Percentiles rank a stretch among this genome's conserved stretches.
Evolutionary conservation across 2,329 filamentous ascomycete genomes (phyloP).

Genomic region (Fusarium mundagurra): DNA sequence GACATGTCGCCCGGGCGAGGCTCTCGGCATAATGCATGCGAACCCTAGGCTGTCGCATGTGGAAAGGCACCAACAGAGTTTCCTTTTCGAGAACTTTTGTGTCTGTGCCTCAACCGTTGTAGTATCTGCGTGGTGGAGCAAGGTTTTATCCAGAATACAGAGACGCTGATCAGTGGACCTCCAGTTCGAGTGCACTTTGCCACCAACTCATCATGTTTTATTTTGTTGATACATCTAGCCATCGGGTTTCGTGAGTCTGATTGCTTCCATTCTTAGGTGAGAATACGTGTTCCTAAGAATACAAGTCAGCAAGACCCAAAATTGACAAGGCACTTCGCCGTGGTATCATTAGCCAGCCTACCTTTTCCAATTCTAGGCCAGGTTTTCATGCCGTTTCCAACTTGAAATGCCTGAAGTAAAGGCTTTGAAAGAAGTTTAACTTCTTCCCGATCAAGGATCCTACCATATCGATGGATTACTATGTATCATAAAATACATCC

Average conservation of each 20-base stretch:
- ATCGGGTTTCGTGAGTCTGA: neutral
- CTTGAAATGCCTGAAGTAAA: neutral
- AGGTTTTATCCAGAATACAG: neutral
- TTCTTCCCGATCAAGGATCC: neutral
- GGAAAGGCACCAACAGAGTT: neutral
- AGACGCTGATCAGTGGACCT: neutral
- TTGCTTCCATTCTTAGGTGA: neutral
- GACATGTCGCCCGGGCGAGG: neutral
- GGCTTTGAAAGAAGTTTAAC: neutral
- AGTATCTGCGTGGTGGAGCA: neutral
- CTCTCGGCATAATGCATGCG: neutral
- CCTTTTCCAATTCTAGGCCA: neutral
- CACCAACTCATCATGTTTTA: neutral
- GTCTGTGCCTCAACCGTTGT: neutral
- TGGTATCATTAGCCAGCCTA: neutral
- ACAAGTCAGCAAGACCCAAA: neutral
- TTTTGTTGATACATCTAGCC: neutral
- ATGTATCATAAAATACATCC: neutral
- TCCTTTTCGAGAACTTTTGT: neutral
- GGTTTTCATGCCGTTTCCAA: neutral
- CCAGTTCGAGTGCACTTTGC: neutral
- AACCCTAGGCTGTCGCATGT: constrained; percentile 1
- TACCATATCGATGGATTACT: neutral
- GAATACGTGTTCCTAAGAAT: neutral
- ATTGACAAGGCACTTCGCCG: neutral